A percentile compares a stretch with the other conserved stretches of the same genome.
These are phyloP conservation scores for Diospyros lotus DNA, from an alignment of 148 eudicot genomes.

Conservation along the genomic window DNA sequence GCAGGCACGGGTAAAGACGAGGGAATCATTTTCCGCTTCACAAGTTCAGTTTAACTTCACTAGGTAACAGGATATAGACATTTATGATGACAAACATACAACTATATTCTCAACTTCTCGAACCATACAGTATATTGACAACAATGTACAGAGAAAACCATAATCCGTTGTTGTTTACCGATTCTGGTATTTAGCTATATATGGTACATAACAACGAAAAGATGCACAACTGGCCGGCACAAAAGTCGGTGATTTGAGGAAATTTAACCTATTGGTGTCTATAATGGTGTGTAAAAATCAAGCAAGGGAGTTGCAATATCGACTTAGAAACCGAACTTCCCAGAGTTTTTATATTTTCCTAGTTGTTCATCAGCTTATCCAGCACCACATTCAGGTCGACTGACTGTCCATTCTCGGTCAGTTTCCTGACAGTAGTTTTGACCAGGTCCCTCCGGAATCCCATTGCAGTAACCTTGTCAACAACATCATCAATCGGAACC, in stretches of 20 bases:
- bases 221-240: background rate
- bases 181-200: too few relatives aligned
- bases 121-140: too few relatives aligned
- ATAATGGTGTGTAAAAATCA: background rate
- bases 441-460: constrained; percentile 25
- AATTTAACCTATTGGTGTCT: background rate
- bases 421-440: constrained; percentile 17
- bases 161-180: too few relatives aligned
- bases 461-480: constrained; percentile 24
- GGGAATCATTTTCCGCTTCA: too few relatives aligned
- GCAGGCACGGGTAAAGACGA: too few relatives aligned
- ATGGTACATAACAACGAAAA: background rate
- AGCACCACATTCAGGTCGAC: constrained; percentile 26
- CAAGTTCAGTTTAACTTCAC: too few relatives aligned
- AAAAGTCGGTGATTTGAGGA: background rate
- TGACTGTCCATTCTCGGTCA: constrained; percentile 19
- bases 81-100: too few relatives aligned
- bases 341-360: background rate
- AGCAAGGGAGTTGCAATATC: background rate
- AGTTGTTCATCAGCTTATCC: constrained; percentile 25
- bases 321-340: background rate
- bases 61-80: too few relatives aligned
- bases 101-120: too few relatives aligned
- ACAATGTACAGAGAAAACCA: too few relatives aligned
- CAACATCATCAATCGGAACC: constrained; percentile 21